phyloP scores from a whole-genome alignment of 2,329 filamentous ascomycete genomes.

The Cladorrhinum sp. region DNA sequence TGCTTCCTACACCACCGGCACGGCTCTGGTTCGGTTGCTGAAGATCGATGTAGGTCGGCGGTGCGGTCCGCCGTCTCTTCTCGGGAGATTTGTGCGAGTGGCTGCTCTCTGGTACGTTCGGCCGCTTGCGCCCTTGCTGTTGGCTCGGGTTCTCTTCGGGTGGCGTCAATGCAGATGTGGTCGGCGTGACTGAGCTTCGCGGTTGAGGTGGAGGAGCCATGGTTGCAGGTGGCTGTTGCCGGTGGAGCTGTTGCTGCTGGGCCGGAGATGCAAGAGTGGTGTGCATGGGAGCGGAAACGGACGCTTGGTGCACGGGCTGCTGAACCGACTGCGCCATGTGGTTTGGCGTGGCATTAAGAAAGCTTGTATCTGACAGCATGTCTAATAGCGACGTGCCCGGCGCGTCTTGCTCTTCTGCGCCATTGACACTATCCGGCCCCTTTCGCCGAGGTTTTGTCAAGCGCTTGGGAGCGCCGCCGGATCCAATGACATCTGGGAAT shows the following conservation, averaged over 20 bases:
- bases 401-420: conserved; percentile 45
- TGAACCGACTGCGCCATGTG: conserved; percentile 31
- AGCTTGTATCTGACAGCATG: conserved; percentile 38
- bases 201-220: conserved; percentile 33
- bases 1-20: conserved; percentile 13
- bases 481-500: conserved; percentile 59
- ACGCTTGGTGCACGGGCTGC: conserved; percentile 29
- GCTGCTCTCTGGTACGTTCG: conserved; percentile 23
- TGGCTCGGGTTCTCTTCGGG: conserved; percentile 47
- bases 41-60: conserved; percentile 28
- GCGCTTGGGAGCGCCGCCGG: conserved; percentile 57
- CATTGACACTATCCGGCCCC: conserved; percentile 44
- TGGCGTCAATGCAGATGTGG: conserved; percentile 50
- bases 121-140: conserved; percentile 42
- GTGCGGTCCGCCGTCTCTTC: conserved; percentile 37
- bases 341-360: conserved; percentile 23
- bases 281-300: conserved; percentile 24
- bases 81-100: conserved; percentile 22
- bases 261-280: conserved; percentile 22
- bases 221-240: conserved; percentile 19
- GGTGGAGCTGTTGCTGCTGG: conserved; percentile 23
- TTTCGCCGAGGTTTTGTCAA: conserved; percentile 54
- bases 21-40: conserved; percentile 14
- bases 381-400: conserved; percentile 48
- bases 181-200: conserved; percentile 36